Percentiles rank a stretch among this genome's conserved stretches.
These are phyloP conservation scores for Gracilaria caudata DNA, from an alignment of 23 red algal genomes.

Conservation along the genomic window DNA sequence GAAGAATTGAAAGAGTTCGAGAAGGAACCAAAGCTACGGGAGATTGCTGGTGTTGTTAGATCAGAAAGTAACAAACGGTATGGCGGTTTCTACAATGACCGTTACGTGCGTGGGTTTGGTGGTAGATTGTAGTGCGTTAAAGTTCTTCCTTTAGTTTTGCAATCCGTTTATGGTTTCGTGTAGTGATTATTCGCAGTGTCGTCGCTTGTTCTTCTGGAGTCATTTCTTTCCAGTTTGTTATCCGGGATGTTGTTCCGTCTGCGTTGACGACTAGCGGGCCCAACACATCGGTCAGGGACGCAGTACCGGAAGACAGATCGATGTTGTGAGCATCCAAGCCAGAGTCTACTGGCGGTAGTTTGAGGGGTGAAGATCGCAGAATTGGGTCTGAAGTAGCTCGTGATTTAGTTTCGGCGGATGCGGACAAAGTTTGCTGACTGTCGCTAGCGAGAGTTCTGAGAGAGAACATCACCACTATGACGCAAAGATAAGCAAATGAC, in stretches of 20 bases:
- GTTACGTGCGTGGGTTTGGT: constrained; percentile 79
- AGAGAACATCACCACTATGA: no score
- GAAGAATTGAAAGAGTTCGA: constrained; percentile 55
- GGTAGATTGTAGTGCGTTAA: constrained; percentile 50
- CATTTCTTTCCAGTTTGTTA: constrained; percentile 64
- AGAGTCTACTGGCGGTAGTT: neutral
- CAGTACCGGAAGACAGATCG: constrained; percentile 21
- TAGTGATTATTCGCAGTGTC: constrained; percentile 36
- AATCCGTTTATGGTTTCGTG: constrained; percentile 50
- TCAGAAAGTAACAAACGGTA: constrained; percentile 59
- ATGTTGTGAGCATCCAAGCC: neutral
- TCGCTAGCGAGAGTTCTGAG: neutral
- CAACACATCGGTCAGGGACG: constrained; percentile 22
- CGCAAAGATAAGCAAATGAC: no score
- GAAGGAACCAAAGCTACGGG: constrained; percentile 54
- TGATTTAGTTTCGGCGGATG: neutral
- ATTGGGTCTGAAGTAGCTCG: neutral
- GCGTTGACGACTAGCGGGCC: constrained; percentile 65
- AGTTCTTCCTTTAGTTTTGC: constrained; percentile 44
- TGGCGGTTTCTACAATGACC: constrained; percentile 79
- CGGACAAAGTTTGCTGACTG: neutral
- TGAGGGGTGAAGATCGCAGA: neutral
- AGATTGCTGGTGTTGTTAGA: constrained; percentile 64
- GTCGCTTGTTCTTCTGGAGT: constrained; percentile 27
- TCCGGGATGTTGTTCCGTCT: constrained; percentile 56